These are phyloP conservation scores for Aquilaria yunnanensis DNA, from an alignment of 345 rosid genomes.

Conservation along the genomic window DNA sequence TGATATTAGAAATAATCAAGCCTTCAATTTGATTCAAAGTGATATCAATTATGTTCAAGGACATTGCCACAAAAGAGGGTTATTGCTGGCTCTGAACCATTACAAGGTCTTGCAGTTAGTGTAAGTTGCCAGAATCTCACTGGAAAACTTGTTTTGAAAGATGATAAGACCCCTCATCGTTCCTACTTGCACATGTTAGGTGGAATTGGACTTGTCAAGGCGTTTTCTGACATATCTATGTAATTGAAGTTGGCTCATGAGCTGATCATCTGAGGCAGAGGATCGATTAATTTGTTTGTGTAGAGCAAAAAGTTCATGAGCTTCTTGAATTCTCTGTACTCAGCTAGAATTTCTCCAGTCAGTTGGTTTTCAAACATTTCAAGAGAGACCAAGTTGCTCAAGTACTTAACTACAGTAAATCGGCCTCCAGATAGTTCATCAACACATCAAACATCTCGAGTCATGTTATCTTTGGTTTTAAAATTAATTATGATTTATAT, in stretches of 20 bases:
- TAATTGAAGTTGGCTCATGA: constrained; percentile 59
- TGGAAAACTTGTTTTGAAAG: constrained; percentile 67
- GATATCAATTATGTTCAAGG: constrained; percentile 65
- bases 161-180: constrained; percentile 56
- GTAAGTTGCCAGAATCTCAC: constrained; percentile 63
- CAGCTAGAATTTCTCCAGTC: constrained; percentile 64
- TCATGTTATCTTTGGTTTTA: constrained; percentile 22
- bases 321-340: constrained; percentile 56
- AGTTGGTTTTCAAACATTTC: constrained; percentile 53
- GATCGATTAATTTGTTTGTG: constrained; percentile 52
- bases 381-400: constrained; percentile 51
- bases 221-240: constrained; percentile 84
- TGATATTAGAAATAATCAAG: constrained; percentile 44
- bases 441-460: constrained; percentile 68
- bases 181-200: constrained; percentile 81
- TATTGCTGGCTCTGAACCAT: constrained; percentile 70
- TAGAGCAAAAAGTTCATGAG: constrained; percentile 70
- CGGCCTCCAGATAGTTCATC: constrained; percentile 41
- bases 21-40: constrained; percentile 54
- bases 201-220: constrained; percentile 65
- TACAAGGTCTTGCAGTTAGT: constrained; percentile 44
- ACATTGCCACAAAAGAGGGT: constrained; percentile 56
- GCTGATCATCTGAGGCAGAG: constrained; percentile 66
- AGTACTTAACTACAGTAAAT: constrained; percentile 45
- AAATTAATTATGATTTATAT: no score